phyloP scores from a whole-genome alignment of 306 rosid species.

The Cicer chorassanicum region DNA sequence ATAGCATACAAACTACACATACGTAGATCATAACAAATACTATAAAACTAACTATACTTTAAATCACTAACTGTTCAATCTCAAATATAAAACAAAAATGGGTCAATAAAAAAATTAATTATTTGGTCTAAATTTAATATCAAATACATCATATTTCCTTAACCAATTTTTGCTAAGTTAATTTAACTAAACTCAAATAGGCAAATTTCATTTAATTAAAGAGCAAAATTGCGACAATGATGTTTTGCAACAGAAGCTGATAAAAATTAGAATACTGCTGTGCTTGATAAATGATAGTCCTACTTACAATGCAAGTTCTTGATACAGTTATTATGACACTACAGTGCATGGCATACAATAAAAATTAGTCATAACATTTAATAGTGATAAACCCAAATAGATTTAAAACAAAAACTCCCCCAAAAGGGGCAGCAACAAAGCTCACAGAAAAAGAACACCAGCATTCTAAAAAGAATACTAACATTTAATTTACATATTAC shows the following conservation, averaged over 20 bases:
- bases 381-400: not conserved
- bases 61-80: not conserved
- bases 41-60: not conserved
- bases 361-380: not conserved
- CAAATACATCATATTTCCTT: no score
- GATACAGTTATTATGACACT: slow-evolving; percentile 7
- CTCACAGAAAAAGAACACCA: slow-evolving; percentile 16
- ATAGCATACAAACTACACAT: not conserved
- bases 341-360: not conserved
- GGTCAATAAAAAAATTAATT: no score
- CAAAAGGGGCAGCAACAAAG: not conserved
- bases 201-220: not conserved
- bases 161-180: no score
- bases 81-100: no score
- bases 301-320: not conserved
- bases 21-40: not conserved
- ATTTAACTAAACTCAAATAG: not conserved
- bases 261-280: not conserved
- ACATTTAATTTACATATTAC: slow-evolving; percentile 47
- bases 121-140: no score
- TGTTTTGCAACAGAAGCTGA: not conserved
- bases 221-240: not conserved
- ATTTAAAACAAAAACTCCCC: not conserved
- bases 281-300: slow-evolving; percentile 1
- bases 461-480: slow-evolving; percentile 6